Evolutionary conservation across 2,329 filamentous ascomycete species (phyloP), one percentile per base, ranked within the genome.

Genomic region (Alternaria rosae): DNA sequence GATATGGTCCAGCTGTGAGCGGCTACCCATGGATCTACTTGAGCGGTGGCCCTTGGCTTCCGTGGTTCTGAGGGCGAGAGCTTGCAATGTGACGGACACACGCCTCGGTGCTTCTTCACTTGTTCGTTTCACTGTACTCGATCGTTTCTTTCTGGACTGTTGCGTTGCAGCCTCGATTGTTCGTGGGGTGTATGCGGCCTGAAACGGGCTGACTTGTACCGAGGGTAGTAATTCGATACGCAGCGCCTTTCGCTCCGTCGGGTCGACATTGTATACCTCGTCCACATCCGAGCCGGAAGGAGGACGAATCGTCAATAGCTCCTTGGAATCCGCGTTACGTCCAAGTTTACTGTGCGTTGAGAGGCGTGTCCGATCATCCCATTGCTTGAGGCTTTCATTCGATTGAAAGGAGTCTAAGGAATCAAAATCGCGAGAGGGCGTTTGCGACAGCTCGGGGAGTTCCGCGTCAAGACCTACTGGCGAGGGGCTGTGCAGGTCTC

Each of bases 41-140:
- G 45, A 61, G 43, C 50, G 54, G 55, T 58, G 57, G 17, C 65
- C 42, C 65, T 58, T 64, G 43, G 52, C 57, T 42, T 54, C 64
- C 6, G 68, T 61, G 17, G 65, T 65, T 30, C 68, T 66, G 38
- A 72, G 65, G 3, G 66, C 66, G 30, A 72, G 56, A n/a, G 68
- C 59, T 12, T 73, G 70, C 26, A 71, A 41, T 12, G 70, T 69
- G 30, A 66, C 64, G 2, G 71, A 74, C 5, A 67, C 63, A 10
- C 68, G 70, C 47, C 73, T 70, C 12, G 72, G 72, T 23, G 69
- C 42, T 53, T 76, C 72, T 32, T 70, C 69, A 41, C 71, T 73
- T 15, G 69, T 68, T 38, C 71, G 65, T 55, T 73, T 68, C 59
- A 60, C 56, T 15, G 62, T 54, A 20, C 50, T 47, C 3, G 64